phyloP scores from a whole-genome alignment of 805 yeast species.

The Cyberlindnera samutprakarnensis region DNA sequence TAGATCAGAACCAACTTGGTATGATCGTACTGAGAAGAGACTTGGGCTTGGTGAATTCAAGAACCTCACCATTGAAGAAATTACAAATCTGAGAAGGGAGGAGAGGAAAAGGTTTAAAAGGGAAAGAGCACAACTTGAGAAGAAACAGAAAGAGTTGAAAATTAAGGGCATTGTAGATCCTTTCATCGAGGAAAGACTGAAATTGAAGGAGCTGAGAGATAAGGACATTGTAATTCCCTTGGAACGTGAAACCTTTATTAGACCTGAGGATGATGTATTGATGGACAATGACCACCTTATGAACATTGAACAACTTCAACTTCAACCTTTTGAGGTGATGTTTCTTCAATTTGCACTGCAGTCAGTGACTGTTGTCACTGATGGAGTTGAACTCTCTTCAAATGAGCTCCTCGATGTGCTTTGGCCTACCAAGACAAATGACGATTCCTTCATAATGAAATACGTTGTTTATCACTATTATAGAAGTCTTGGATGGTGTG shows the following conservation, averaged over 20 bases:
- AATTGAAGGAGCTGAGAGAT: conserved; percentile 24
- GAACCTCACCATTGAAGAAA: conserved; percentile 55
- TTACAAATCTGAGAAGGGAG: conserved; percentile 64
- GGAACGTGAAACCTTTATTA: conserved; percentile 15
- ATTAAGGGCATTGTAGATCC: conserved; percentile 30
- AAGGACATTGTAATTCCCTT: conserved; percentile 19
- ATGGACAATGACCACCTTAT: conserved; percentile 25
- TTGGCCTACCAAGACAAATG: conserved; percentile 8
- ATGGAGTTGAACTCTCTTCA: conserved; percentile 9
- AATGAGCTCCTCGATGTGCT: conserved; percentile 7
- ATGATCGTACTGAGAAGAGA: conserved; percentile 50
- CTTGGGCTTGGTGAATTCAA: conserved; percentile 36
- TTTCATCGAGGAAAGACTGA: conserved; percentile 25
- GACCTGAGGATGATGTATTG: conserved; percentile 32
- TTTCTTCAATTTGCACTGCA: conserved; percentile 58
- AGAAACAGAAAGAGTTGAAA: conserved; percentile 33
- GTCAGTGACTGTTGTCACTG: conserved; percentile 31
- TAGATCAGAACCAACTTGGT: conserved; percentile 92
- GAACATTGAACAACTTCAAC: conserved; percentile 37
- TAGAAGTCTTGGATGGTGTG: conserved; percentile 92
- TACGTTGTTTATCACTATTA: conserved; percentile 82
- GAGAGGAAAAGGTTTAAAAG: conserved; percentile 68
- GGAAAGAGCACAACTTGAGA: conserved; percentile 56
- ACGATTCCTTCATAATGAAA: conserved; percentile 25
- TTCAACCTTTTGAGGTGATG: conserved; percentile 69